Conservation (phyloP, 106 monocot species). For the Acorus calamus region DNA sequence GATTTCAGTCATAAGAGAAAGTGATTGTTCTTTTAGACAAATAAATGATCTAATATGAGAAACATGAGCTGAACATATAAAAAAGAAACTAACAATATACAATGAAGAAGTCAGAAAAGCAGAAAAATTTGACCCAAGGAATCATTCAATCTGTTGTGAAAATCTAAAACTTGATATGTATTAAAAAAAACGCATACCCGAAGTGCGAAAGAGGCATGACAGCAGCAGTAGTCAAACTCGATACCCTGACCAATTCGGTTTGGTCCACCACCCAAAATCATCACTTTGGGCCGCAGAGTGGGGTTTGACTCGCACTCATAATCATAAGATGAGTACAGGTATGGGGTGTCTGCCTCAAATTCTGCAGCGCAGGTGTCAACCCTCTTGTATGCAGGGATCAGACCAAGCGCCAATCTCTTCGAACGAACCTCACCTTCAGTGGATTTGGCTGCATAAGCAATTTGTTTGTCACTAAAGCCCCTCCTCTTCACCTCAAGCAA, state of each 20-base stretch:
- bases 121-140: not conserved
- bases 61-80: not conserved
- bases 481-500: conserved; percentile 77
- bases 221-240: conserved; percentile 98
- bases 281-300: conserved; percentile 64
- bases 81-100: not conserved
- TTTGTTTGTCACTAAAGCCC: conserved; percentile 89
- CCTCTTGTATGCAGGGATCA: conserved; percentile 80
- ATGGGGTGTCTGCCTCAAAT: conserved; percentile 96
- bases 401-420: conserved; percentile 48
- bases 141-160: not conserved
- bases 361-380: conserved; percentile 99
- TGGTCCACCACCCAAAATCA: conserved; percentile 96
- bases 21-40: no score
- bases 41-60: not conserved
- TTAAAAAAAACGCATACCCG: conserved; percentile 36
- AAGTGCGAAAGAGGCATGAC: conserved; percentile 98
- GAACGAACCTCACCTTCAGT: conserved; percentile 56
- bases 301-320: conserved; percentile 90
- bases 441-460: conserved; percentile 70
- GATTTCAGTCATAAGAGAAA: no score
- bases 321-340: conserved; percentile 98
- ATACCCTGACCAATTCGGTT: conserved; percentile 98
- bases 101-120: not conserved
- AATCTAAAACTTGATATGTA: no score